A percentile compares a stretch with the other conserved stretches of the same genome.
phyloP scores from a whole-genome alignment of 1,284 basidiomycete species.

The Schizopora paradoxa region DNA sequence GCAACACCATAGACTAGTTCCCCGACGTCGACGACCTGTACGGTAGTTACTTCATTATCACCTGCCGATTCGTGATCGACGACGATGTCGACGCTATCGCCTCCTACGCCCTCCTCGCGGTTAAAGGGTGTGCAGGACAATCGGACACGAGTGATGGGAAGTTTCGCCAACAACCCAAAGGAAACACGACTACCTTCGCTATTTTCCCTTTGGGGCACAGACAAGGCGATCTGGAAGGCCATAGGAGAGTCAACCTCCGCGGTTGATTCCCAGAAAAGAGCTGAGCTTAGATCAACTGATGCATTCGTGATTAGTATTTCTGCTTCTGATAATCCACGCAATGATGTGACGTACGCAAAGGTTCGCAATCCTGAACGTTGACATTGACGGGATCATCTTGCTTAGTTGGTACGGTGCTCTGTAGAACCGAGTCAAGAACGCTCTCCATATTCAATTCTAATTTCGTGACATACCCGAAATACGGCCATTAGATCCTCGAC shows the following conservation, averaged over 20 bases:
- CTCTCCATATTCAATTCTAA: neutral
- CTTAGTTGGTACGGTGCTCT: conserved; percentile 70
- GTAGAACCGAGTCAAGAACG: conserved; percentile 10
- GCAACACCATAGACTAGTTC: conserved; percentile 17
- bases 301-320: conserved; percentile 3
- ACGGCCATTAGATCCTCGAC: conserved; percentile 67
- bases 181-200: too few species aligned
- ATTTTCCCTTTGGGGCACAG: too few species aligned
- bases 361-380: conserved; percentile 55
- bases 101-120: conserved; percentile 29
- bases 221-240: conserved; percentile 68
- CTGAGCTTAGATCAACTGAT: conserved; percentile 57
- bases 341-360: conserved; percentile 48
- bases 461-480: conserved; percentile 48
- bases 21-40: conserved; percentile 11
- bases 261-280: conserved; percentile 66
- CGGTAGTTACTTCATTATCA: neutral
- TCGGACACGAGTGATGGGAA: conserved; percentile 56
- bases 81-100: conserved; percentile 39
- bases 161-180: conserved; percentile 38
- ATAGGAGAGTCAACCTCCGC: conserved; percentile 55
- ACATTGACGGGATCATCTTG: conserved; percentile 52
- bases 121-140: conserved; percentile 50
- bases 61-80: conserved; percentile 3
- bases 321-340: neutral